A percentile compares a stretch with the other conserved stretches of the same genome.
Evolutionary conservation across 352 stramenopile species (phyloP).

Genomic region (Phytophthora palmivora): DNA sequence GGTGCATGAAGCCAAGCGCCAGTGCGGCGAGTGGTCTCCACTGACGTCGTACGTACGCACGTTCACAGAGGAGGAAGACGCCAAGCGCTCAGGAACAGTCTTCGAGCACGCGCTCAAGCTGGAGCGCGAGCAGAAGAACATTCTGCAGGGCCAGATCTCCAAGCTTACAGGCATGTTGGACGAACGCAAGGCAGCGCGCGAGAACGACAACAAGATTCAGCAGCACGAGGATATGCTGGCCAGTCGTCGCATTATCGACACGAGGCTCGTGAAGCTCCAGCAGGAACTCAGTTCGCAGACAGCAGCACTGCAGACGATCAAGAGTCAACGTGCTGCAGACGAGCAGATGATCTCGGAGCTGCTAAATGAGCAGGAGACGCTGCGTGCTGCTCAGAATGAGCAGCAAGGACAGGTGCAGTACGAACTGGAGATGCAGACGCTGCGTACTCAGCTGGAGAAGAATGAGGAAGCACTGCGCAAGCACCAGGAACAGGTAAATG

Average conservation of each 20-base stretch:
- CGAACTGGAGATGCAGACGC: constrained; percentile 76
- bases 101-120: constrained; percentile 88
- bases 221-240: constrained; percentile 87
- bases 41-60: constrained; percentile 78
- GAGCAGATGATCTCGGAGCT: constrained; percentile 87
- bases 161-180: constrained; percentile 84
- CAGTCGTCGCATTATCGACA: constrained; percentile 85
- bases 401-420: constrained; percentile 55
- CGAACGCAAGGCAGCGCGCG: constrained; percentile 40
- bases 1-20: constrained; percentile 62
- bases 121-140: constrained; percentile 75
- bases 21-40: constrained; percentile 82
- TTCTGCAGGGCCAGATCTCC: constrained; percentile 79
- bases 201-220: constrained; percentile 55
- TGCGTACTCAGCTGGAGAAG: constrained; percentile 69
- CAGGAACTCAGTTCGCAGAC: constrained; percentile 69
- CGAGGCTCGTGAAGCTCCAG: constrained; percentile 79
- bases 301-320: constrained; percentile 63
- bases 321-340: constrained; percentile 73
- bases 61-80: constrained; percentile 89
- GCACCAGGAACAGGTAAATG: constrained; percentile 74
- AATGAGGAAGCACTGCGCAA: constrained; percentile 75
- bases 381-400: constrained; percentile 60
- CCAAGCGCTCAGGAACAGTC: constrained; percentile 84
- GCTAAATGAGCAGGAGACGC: constrained; percentile 84